Evolutionary conservation across 345 rosid species (phyloP), one percentile per base, ranked within the genome.

Genomic region (Brassica carinata): DNA sequence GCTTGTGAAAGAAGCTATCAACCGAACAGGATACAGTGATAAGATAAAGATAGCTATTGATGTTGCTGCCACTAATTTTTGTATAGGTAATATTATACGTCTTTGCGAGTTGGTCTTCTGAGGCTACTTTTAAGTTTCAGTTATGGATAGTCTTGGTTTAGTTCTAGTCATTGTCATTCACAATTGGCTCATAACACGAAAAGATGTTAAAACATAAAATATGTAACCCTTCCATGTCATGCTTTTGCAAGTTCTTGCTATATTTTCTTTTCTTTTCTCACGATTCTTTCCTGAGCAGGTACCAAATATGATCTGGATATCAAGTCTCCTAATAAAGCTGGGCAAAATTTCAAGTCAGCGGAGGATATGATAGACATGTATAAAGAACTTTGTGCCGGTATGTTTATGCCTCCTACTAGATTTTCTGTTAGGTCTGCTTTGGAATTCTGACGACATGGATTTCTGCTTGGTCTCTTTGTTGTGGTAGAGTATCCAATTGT

Each of bases 291-390:
- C 79, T 36, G 67, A 79, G 11, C 78, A 93, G 99, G 99, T 83
- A 92, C 92, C 67, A 96, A 93, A 87, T 96, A 93, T 85, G 97
- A 96, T 85, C 79, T 96, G 73, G 99, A 96, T 85, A 69, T 72
- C 84, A 92, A 91, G 75, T 80, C 85, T 70, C 92, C 88, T 43
- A 84, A 84, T 71, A 91, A 89, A 72, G 88, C 95, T 2, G 98
- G 93, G 63, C 89, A 89, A 83, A 92, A 90, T 87, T 96, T 93
- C 89, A 93, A 89, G 87, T 89, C 98, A 43, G 97, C 91, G 29
- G 98, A 92, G 43, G 99, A 93, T 79, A 90, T 96, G 98, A 90
- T 96, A 83, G 89, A 92, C 31, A 87, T 96, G 92, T 96, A 93
- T 86, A 90, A 77, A 84, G 91, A 91, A 74, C 88, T 96, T 61